Base-by-base conservation (phyloP, 805 yeast species). In the Yamadazyma akitaensis region DNA sequence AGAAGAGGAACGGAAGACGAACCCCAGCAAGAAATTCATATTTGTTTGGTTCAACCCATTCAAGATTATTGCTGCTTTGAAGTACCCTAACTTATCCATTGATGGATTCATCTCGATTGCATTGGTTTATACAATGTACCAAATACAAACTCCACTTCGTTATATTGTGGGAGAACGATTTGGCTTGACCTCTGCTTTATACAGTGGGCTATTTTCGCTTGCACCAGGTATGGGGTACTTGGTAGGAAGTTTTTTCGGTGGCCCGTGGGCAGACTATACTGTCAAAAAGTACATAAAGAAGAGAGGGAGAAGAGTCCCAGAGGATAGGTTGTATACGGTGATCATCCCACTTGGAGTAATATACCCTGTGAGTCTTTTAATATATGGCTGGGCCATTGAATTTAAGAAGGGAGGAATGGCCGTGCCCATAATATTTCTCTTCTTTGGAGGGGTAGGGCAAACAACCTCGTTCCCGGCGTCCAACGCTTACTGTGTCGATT, bases 161-260 rank as follows among this genome's bases (percentile, higher is more conserved):
- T 68, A 73, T 37, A 80, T 80, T 9, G 70, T 80, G 44, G 79
- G 79, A 53, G 84, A 84, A 3, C 56, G 84, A 46, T 80, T 79
- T 61, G 54, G 73, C 36, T 59, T 80, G 26, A 65, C 64, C 0
- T 54, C 69, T 16, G 84, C 85, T 0, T 55, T 80, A 1, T 69
- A 68, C 47, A 77, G 81, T 35, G 73, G 81, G 0, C 58, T 80
- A 17, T 79, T 80, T 53, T 80, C 80, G 52, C 57, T 80, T 3
- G 75, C 84, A 3, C 83, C 84, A 0, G 84, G 84, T 1, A 12
- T 60, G n/a, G 85, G 85, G 0, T 78, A 76, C 51, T 38, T 79
- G 1, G 31, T 57, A 0, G 84, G 84, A 0, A 71, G 81, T 6
- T 64, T 73, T 18, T 46, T 75, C 49, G 84, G 84, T 4, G 85